Conservation (phyloP, 169 alveolate species). For the Theileria equi region DNA sequence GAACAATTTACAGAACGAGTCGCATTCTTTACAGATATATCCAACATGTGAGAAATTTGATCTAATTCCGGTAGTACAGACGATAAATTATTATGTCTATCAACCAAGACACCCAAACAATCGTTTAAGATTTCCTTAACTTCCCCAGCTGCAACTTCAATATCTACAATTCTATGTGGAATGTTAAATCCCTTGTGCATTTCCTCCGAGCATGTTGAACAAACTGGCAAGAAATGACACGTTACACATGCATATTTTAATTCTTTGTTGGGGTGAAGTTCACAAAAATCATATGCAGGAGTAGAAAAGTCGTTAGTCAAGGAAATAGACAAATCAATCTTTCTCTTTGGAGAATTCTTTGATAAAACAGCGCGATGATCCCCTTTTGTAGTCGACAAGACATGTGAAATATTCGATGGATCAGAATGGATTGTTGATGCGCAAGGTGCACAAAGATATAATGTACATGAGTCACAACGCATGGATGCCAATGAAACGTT, state of each 20-base stretch:
- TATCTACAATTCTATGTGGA: conserved; percentile 34
- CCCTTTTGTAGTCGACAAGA: conserved; percentile 19
- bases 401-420: conserved; percentile 15
- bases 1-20: conserved; percentile 43
- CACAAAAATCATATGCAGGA: conserved; percentile 32
- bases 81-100: conserved; percentile 41
- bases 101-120: conserved; percentile 37
- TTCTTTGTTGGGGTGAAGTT: conserved; percentile 9
- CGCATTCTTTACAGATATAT: conserved; percentile 8
- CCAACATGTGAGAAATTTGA: conserved; percentile 25
- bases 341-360: neutral
- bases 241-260: conserved; percentile 29
- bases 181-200: conserved; percentile 9
- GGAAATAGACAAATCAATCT: conserved; percentile 1
- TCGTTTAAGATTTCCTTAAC: conserved; percentile 52
- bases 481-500: conserved; percentile 47
- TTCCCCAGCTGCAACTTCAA: conserved; percentile 42
- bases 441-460: conserved; percentile 44
- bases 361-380: neutral
- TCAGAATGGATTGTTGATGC: conserved; percentile 38
- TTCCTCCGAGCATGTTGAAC: conserved; percentile 25
- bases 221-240: conserved; percentile 44
- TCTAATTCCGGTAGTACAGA: conserved; percentile 54
- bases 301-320: neutral
- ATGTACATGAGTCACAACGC: conserved; percentile 42